Conservation (phyloP, 2,329 filamentous ascomycete genomes). For the Cercospora beticola region DNA sequence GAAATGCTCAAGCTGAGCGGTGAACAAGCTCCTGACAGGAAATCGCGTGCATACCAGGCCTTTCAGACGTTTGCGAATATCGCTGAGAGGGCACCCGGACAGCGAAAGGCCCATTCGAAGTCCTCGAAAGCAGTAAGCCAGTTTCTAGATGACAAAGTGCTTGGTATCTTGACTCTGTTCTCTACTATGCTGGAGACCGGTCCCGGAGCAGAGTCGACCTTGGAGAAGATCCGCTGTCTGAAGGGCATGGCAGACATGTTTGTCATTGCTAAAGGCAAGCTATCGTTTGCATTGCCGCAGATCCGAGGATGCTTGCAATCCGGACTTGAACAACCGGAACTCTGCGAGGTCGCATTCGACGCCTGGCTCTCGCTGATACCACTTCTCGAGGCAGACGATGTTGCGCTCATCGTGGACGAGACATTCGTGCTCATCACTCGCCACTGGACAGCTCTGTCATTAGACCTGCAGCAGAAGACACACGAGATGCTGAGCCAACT, state of each 20-base stretch:
- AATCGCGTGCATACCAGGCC: constrained; percentile 46
- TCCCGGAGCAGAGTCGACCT: constrained; percentile 18
- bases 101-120: constrained; percentile 47
- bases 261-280: constrained; percentile 67
- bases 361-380: constrained; percentile 81
- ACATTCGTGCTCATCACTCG: constrained; percentile 84
- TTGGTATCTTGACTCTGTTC: constrained; percentile 82
- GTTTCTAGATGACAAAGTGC: constrained; percentile 79
- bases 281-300: constrained; percentile 81
- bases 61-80: constrained; percentile 50
- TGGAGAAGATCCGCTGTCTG: constrained; percentile 74
- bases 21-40: constrained; percentile 59
- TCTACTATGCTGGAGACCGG: constrained; percentile 68
- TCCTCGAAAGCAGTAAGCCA: constrained; percentile 61
- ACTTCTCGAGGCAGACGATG: constrained; percentile 73
- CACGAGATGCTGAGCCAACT: constrained; percentile 64
- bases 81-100: constrained; percentile 49
- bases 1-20: constrained; percentile 79
- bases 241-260: constrained; percentile 87
- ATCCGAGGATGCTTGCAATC: constrained; percentile 91
- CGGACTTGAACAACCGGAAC: constrained; percentile 69
- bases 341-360: constrained; percentile 76
- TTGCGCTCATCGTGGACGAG: constrained; percentile 78
- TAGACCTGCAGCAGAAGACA: constrained; percentile 59
- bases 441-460: constrained; percentile 71